A percentile compares a stretch with the other conserved stretches of the same genome.
Conservation (phyloP, 1,284 basidiomycete genomes). For the Sporisorium graminicola region DNA sequence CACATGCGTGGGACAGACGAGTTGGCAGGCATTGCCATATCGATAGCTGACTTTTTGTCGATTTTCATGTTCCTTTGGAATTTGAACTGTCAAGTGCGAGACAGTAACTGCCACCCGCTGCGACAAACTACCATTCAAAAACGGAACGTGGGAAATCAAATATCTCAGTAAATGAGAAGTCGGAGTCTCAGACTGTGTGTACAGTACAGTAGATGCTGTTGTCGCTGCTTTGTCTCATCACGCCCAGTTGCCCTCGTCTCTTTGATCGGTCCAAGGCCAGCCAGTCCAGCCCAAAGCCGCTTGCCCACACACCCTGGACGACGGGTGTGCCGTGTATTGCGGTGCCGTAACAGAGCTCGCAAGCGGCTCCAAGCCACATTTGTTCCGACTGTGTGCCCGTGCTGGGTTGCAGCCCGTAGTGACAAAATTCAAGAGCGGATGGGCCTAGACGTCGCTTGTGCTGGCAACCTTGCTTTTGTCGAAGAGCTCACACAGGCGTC, state of each 20-base stretch:
- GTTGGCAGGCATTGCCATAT: neutral
- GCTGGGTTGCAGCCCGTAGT: neutral
- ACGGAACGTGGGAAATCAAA: neutral
- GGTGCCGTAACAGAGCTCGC: neutral
- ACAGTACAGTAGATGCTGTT: too few relatives aligned
- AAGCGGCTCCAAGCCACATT: neutral
- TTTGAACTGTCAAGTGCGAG: too few relatives aligned
- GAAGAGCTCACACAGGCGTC: too few relatives aligned
- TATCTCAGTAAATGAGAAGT: conserved; percentile 1
- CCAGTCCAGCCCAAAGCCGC: neutral
- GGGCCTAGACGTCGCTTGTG: conserved; percentile 1
- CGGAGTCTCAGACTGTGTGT: neutral
- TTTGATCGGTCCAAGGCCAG: conserved; percentile 1
- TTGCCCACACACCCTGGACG: too few relatives aligned
- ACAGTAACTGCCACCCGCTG: too few relatives aligned
- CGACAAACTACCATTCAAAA: neutral
- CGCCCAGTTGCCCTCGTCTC: neutral
- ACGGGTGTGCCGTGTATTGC: neutral
- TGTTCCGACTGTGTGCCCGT: neutral
- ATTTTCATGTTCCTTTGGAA: neutral
- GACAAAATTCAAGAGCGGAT: conserved; percentile 1
- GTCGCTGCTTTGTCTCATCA: neutral
- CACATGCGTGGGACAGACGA: neutral
- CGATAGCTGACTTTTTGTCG: neutral
- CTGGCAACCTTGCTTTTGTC: neutral